A percentile compares a stretch with the other conserved stretches of the same genome.
Conservation (phyloP, 1,139 yeast species). For the Pneumocystis oryctolagi region DNA sequence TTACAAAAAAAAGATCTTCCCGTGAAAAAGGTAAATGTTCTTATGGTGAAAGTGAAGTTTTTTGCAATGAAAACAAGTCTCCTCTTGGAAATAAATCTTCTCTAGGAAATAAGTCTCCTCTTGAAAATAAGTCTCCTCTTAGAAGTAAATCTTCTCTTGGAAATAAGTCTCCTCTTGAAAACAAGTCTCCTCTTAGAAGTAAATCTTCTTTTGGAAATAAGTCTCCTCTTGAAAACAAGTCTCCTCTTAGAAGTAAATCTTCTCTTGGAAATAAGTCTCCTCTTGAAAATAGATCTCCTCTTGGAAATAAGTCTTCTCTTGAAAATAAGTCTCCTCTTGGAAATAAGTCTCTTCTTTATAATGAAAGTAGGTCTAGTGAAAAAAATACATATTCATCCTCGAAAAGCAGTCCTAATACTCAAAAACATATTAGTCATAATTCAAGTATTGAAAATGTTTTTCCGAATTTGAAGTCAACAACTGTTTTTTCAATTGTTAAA, state of each 20-base stretch:
- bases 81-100: background rate
- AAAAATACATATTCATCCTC: background rate
- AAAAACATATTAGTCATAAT: background rate
- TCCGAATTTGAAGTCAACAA: background rate
- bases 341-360: too few species aligned
- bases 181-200: background rate
- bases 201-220: too few species aligned
- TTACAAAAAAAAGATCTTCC: background rate
- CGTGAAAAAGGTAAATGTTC: background rate
- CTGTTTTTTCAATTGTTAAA: background rate
- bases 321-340: background rate
- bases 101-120: too few species aligned
- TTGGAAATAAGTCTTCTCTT: too few species aligned
- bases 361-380: background rate
- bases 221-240: background rate
- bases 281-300: background rate
- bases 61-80: background rate
- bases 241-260: background rate
- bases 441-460: background rate
- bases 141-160: too few species aligned
- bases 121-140: background rate
- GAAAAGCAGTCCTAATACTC: background rate
- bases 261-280: too few species aligned
- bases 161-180: too few species aligned
- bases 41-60: background rate